These are phyloP conservation scores for Leccinum uliginosum DNA, from an alignment of 768 basidiomycete species.

Conservation along the genomic window DNA sequence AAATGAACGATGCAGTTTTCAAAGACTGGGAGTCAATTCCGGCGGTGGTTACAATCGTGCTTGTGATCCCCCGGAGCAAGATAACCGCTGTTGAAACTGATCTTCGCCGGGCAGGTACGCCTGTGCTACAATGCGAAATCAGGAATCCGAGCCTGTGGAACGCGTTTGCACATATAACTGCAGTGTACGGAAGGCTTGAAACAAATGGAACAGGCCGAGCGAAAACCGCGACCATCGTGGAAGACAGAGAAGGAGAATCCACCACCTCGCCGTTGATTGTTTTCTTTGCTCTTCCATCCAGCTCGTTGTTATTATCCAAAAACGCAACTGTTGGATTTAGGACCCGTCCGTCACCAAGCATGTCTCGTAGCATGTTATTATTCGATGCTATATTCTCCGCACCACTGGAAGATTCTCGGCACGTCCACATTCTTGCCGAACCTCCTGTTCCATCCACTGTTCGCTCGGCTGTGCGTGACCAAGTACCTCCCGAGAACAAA, in stretches of 20 bases:
- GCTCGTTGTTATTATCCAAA: conserved; percentile 12
- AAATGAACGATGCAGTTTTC: conserved; percentile 22
- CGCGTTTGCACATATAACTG: conserved; percentile 17
- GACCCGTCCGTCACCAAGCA: conserved; percentile 15
- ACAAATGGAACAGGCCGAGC: conserved; percentile 12
- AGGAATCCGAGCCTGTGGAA: conserved; percentile 11
- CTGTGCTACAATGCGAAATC: conserved; percentile 24
- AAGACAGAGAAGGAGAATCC: conserved; percentile 17
- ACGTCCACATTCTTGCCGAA: conserved; percentile 24
- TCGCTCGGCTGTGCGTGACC: background rate
- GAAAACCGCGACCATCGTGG: conserved; percentile 17
- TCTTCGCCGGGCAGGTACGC: conserved; percentile 21
- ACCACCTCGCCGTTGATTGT: conserved; percentile 20
- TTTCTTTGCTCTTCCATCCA: conserved; percentile 21
- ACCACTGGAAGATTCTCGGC: conserved; percentile 13
- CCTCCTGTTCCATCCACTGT: conserved; percentile 10
- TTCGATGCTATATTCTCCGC: conserved; percentile 20
- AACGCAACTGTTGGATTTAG: conserved; percentile 16
- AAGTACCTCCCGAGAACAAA: conserved; percentile 7
- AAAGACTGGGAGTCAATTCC: conserved; percentile 29
- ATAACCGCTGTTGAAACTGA: conserved; percentile 19
- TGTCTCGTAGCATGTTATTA: background rate
- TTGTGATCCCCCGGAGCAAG: conserved; percentile 30
- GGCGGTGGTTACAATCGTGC: conserved; percentile 27
- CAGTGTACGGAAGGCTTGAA: conserved; percentile 20